Evolutionary conservation across 2,329 filamentous ascomycete genomes (phyloP).

Genomic region (Hymenoscyphus scutula): DNA sequence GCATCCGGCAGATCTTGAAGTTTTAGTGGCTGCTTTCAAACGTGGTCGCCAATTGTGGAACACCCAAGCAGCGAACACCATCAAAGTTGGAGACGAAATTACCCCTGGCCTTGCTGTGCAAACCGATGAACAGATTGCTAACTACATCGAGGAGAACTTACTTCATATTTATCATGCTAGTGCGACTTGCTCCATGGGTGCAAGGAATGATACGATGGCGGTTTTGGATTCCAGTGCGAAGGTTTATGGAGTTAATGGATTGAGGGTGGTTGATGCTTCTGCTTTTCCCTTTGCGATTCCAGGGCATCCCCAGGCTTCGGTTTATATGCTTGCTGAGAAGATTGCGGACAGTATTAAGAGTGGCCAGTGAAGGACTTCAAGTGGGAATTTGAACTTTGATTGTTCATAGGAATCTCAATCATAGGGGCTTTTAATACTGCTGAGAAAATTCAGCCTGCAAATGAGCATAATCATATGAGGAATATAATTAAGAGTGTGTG

Average conservation of each 20-base stretch:
- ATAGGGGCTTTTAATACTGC: too few species aligned
- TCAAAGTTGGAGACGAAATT: constrained; percentile 23
- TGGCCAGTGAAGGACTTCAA: not conserved
- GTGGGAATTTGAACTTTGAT: too few species aligned
- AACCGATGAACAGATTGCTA: constrained; percentile 25
- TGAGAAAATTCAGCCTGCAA: too few species aligned
- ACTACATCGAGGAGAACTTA: constrained; percentile 29
- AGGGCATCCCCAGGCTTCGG: constrained; percentile 10
- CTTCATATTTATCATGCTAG: constrained; percentile 48
- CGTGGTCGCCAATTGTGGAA: constrained; percentile 39
- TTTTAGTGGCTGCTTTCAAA: constrained; percentile 44
- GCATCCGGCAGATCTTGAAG: constrained; percentile 42
- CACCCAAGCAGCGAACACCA: constrained; percentile 7
- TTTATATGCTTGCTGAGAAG: constrained; percentile 22
- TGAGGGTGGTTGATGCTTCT: constrained; percentile 62
- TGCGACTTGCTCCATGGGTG: constrained; percentile 53
- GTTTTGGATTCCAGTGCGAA: constrained; percentile 56
- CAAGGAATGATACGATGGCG: constrained; percentile 50
- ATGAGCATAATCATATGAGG: too few species aligned
- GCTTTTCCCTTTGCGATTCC: constrained; percentile 44
- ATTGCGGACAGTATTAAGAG: constrained; percentile 4
- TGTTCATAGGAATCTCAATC: too few species aligned
- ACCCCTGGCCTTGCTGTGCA: constrained; percentile 16
- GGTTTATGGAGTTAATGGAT: constrained; percentile 52
- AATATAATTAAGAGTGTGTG: too few species aligned